Evolutionary conservation across 2,329 filamentous ascomycete genomes (phyloP), one percentile per base, ranked within the genome.

Genomic region (Fusarium scirpi): DNA sequence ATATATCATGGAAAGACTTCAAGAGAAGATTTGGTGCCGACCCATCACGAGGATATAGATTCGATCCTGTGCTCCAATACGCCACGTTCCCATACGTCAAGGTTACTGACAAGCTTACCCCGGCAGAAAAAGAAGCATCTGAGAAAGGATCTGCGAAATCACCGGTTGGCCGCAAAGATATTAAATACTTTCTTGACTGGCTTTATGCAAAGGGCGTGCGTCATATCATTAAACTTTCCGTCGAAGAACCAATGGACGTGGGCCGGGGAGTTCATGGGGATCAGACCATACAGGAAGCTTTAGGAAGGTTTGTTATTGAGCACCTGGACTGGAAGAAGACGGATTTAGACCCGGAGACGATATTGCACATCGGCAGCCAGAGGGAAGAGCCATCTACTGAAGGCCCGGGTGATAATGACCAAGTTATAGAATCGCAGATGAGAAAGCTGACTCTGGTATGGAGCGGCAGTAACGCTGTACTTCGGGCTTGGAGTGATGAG

Each of bases 391-490:
- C 46, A 12, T 12, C 8, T 0, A 3, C 13, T 3, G 47, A 22
- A n/a, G 20, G 16, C 4, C 10, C n/a, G 12, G 4, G 24, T 1
- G 16, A 7, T 2, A 8, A 3, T 13, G 43, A n/a, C 0, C 1
- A 4, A 5, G 9, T 8, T 10, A 10, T 12, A 8, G 52, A 46
- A 7, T 18, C n/a, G 22, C 27, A 52, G 9, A 6, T 58, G 11
- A 44, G 47, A 24, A 58, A 58, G n/a, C 6, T 58, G 2, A 58
- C 38, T 10, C 8, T 54, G 18, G 18, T 34, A 1, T 58, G 56
- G 56, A 58, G 56, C 15, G 56, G 56, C 1, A 58, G 56, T 6
- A 58, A 58, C 15, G 56, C 56, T 54, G 47, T 44, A 3, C 47
- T 58, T 1, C 22, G 56, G 18, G 56, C 56, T 2, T 58, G 56